phyloP scores from a whole-genome alignment of 352 stramenopile genomes.

The Blastocystis sp. region DNA sequence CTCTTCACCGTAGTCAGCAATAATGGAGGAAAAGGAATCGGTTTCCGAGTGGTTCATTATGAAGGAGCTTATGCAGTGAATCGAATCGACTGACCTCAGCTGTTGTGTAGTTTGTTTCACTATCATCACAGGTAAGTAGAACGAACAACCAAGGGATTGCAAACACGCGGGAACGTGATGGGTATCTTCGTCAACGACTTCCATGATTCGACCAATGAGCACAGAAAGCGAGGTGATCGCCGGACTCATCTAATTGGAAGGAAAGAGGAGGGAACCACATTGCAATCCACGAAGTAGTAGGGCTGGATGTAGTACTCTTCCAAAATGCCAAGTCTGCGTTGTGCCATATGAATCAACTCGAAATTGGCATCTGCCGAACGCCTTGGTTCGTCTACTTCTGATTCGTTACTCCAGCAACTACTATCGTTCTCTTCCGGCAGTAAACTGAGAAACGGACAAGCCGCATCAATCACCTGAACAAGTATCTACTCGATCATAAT shows the following conservation, averaged over 20 bases:
- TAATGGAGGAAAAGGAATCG: background rate
- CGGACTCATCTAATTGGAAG: background rate
- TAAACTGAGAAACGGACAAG: slow-evolving; percentile 26
- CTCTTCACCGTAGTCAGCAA: background rate
- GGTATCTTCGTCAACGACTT: background rate
- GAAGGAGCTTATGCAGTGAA: no score
- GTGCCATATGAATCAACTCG: background rate
- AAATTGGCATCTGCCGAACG: slow-evolving; percentile 3
- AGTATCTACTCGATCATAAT: background rate
- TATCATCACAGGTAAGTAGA: no score
- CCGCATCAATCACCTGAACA: background rate
- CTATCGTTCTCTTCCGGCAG: background rate
- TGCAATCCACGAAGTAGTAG: slow-evolving; percentile 50
- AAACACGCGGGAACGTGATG: background rate
- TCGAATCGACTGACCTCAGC: no score
- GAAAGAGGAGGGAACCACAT: background rate
- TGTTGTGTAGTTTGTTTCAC: no score
- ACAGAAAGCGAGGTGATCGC: background rate
- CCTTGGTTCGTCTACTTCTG: background rate
- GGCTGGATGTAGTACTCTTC: background rate
- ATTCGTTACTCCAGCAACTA: background rate
- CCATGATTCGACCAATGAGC: background rate
- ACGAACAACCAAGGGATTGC: background rate
- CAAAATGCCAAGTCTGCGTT: background rate
- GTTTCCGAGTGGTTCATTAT: no score